Conservation (phyloP, 495 filamentous ascomycete genomes). For the Penicillium cinerascens region DNA sequence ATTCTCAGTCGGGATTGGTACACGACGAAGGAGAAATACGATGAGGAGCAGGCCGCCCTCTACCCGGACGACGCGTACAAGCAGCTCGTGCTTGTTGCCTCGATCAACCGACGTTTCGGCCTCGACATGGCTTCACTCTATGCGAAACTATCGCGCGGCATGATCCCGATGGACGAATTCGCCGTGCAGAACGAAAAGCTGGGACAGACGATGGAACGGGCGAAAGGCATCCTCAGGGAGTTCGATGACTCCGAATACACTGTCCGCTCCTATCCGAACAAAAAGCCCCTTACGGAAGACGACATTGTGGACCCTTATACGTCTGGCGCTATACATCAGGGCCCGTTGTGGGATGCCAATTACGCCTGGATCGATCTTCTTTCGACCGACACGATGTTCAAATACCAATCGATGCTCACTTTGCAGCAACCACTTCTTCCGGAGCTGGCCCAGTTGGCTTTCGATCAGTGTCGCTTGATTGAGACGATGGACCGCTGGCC, state of each 20-base stretch:
- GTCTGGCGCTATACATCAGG: conserved; percentile 61
- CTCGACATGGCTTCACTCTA: conserved; percentile 78
- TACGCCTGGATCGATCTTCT: conserved; percentile 74
- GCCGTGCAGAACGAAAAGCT: conserved; percentile 56
- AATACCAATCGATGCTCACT: conserved; percentile 60
- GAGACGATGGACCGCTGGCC: conserved; percentile 75
- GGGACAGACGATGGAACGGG: conserved; percentile 48
- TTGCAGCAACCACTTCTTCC: conserved; percentile 47
- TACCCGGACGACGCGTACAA: conserved; percentile 61
- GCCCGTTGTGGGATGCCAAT: conserved; percentile 69
- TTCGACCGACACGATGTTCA: conserved; percentile 75
- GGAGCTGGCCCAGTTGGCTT: conserved; percentile 58
- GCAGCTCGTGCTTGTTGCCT: conserved; percentile 62
- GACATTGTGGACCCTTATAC: conserved; percentile 72
- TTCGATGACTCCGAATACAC: conserved; percentile 56
- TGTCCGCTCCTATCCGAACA: conserved; percentile 55
- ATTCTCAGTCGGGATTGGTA: conserved; percentile 81
- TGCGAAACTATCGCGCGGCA: conserved; percentile 58
- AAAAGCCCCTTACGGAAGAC: conserved; percentile 48
- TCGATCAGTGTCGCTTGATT: conserved; percentile 69
- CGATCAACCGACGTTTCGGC: conserved; percentile 68
- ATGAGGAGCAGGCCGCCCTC: conserved; percentile 50
- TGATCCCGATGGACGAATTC: conserved; percentile 66
- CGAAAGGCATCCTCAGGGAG: conserved; percentile 56
- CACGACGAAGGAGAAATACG: conserved; percentile 58